Conservation (phyloP, 805 yeast species). For the Nakazawaea laoshanensis region DNA sequence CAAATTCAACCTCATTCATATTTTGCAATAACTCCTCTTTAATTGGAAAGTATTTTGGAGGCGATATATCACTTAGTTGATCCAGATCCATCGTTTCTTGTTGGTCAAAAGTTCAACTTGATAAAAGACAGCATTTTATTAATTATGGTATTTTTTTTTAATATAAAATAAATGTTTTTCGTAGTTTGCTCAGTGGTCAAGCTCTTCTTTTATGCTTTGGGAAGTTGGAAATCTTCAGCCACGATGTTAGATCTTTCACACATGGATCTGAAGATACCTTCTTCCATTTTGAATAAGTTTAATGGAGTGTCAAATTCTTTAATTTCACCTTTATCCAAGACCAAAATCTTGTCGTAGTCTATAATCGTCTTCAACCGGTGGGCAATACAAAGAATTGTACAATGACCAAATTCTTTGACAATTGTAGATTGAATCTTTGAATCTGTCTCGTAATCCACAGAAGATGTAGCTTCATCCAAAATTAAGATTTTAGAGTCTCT, state of each 20-base stretch:
- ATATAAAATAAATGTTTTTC: no score
- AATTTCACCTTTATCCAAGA: constrained; percentile 47
- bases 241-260: constrained; percentile 40
- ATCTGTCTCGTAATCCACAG: constrained; percentile 71
- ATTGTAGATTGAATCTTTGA: constrained; percentile 54
- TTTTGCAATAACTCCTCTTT: no score
- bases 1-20: no score
- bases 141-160: no score
- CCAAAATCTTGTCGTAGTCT: constrained; percentile 50
- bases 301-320: constrained; percentile 48
- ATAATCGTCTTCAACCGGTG: constrained; percentile 61
- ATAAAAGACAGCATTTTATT: no score
- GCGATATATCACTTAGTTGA: no score
- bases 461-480: constrained; percentile 71
- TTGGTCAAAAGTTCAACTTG: no score
- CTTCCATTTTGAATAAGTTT: constrained; percentile 27
- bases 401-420: constrained; percentile 43
- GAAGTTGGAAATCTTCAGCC: constrained; percentile 24
- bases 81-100: no score
- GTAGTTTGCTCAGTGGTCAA: not conserved
- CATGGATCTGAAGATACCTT: constrained; percentile 43
- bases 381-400: constrained; percentile 68
- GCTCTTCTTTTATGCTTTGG: constrained; percentile 1
- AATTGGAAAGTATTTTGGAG: no score
- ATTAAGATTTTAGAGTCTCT: constrained; percentile 53